Percentiles rank a stretch among this genome's conserved stretches.
phyloP scores from a whole-genome alignment of 805 yeast genomes.

The Teunomyces kruisii region DNA sequence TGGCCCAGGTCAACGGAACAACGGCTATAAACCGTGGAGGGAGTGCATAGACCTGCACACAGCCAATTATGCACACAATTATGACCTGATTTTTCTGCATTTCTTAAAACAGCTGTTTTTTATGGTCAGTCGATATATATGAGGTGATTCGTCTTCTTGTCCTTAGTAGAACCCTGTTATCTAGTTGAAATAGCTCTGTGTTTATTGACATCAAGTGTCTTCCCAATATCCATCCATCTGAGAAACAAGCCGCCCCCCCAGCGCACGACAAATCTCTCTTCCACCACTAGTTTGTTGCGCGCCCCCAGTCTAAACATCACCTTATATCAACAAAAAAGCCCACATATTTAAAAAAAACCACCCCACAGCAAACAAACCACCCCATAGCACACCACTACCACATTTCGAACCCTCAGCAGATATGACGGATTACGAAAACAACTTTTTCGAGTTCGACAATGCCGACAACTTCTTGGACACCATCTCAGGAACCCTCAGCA shows the following conservation, averaged over 20 bases:
- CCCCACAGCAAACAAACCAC: background rate
- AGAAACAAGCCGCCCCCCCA: too few species aligned
- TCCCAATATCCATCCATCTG: background rate
- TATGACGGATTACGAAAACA: constrained; percentile 15
- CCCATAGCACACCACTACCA: background rate
- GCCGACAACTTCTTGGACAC: constrained; percentile 30
- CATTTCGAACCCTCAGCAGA: background rate
- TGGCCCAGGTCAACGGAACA: too few species aligned
- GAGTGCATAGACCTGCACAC: background rate
- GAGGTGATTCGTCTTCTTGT: constrained; percentile 1
- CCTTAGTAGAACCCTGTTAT: background rate
- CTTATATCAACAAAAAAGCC: background rate
- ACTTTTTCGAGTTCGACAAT: constrained; percentile 23
- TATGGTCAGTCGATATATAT: constrained; percentile 1
- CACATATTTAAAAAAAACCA: background rate
- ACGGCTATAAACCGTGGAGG: too few species aligned
- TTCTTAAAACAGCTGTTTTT: constrained; percentile 2
- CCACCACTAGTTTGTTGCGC: background rate
- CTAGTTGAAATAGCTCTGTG: background rate
- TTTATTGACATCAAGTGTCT: background rate
- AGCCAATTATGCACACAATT: background rate
- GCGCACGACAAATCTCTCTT: too few species aligned
- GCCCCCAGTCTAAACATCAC: background rate
- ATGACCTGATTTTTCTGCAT: constrained; percentile 10
- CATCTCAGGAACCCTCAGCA: constrained; percentile 24